A percentile compares a stretch with the other conserved stretches of the same genome.
Evolutionary conservation across 164 flowering plant genomes (phyloP).

Genomic region (Tinospora cordifolia): DNA sequence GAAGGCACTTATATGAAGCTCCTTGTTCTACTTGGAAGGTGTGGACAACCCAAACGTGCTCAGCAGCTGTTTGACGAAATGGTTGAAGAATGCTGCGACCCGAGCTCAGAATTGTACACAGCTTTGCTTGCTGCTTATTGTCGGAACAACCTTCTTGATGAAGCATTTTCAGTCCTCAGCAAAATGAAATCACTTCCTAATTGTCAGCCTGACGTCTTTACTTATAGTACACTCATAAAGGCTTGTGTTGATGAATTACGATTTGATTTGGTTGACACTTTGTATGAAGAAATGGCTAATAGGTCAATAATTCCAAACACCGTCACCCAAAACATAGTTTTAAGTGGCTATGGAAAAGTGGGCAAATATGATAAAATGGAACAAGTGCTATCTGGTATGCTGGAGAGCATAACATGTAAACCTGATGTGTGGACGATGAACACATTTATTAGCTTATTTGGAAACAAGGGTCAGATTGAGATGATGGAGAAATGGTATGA

Average conservation of each 20-base stretch:
- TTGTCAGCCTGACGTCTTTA: conserved; percentile 88
- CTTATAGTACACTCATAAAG: conserved; percentile 71
- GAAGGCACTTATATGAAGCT: conserved; percentile 93
- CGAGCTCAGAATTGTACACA: conserved; percentile 70
- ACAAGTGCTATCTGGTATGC: conserved; percentile 66
- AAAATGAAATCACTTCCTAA: conserved; percentile 69
- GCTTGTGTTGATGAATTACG: conserved; percentile 63
- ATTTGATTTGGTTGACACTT: conserved; percentile 61
- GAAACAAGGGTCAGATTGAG: conserved; percentile 79
- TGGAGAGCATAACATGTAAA: conserved; percentile 50
- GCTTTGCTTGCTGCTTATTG: conserved; percentile 82
- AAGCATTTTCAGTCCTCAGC: conserved; percentile 58
- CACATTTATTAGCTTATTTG: conserved; percentile 68
- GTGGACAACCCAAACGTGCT: conserved; percentile 72
- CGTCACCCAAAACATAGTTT: conserved; percentile 80
- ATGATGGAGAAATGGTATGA: conserved; percentile 96
- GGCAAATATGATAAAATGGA: conserved; percentile 84
- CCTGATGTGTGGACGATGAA: conserved; percentile 99
- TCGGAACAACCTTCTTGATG: conserved; percentile 61
- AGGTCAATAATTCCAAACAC: conserved; percentile 73
- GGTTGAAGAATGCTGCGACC: conserved; percentile 73
- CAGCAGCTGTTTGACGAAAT: conserved; percentile 67
- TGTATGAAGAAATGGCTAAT: conserved; percentile 70
- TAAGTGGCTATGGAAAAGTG: conserved; percentile 80
- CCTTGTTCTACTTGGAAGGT: conserved; percentile 72